Conservation (phyloP, 495 filamentous ascomycete species). For the Aspergillus avenaceus region DNA sequence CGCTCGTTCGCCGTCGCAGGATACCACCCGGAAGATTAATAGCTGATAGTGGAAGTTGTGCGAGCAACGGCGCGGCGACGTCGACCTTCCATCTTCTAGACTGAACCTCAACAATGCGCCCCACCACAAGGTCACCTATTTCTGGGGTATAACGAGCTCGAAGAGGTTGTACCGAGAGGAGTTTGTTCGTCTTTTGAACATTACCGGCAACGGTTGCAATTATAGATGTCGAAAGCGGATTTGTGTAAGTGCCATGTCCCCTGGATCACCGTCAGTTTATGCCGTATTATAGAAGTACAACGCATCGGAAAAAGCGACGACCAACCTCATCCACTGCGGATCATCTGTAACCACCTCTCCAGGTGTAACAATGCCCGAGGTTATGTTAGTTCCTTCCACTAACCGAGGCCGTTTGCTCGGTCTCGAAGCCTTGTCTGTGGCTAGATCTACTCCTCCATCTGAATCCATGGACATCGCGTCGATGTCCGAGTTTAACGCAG, state of each 20-base stretch:
- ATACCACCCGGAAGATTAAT: slow-evolving; percentile 97
- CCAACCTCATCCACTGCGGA: slow-evolving; percentile 93
- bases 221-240: slow-evolving; percentile 60
- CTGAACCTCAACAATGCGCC: slow-evolving; percentile 89
- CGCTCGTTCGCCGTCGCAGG: slow-evolving; percentile 80
- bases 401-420: slow-evolving; percentile 38
- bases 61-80: slow-evolving; percentile 77
- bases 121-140: slow-evolving; percentile 92
- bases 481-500: slow-evolving; percentile 27
- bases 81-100: slow-evolving; percentile 90
- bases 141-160: slow-evolving; percentile 93
- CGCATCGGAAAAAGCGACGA: slow-evolving; percentile 1
- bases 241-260: slow-evolving; percentile 78
- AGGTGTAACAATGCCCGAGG: slow-evolving; percentile 70
- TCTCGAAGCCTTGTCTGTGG: slow-evolving; percentile 25
- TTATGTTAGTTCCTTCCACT: slow-evolving; percentile 21
- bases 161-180: slow-evolving; percentile 82
- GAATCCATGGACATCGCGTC: slow-evolving; percentile 51
- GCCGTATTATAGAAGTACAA: background rate
- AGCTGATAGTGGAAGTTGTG: slow-evolving; percentile 73
- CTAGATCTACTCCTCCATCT: slow-evolving; percentile 60
- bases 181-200: slow-evolving; percentile 88
- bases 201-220: slow-evolving; percentile 83
- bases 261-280: slow-evolving; percentile 32
- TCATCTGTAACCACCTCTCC: slow-evolving; percentile 85